Conservation (phyloP, 352 stramenopile species). For the Thalassiosira ordinaria region DNA sequence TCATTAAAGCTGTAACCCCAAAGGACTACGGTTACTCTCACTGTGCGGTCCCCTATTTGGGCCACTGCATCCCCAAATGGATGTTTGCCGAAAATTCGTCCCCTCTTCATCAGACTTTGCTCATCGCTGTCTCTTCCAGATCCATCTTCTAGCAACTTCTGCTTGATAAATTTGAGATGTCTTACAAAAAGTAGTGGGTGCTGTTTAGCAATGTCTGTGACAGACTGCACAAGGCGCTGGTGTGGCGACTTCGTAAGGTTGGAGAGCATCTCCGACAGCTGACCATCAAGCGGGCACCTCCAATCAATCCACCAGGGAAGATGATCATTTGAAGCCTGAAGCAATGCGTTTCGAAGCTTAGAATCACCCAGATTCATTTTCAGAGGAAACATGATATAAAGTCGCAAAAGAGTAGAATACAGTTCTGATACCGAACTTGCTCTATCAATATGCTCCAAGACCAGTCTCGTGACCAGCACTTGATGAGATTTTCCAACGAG, state of each 20-base stretch:
- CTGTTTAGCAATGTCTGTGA: conserved; percentile 63
- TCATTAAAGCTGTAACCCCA: conserved; percentile 82
- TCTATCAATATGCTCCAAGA: conserved; percentile 55
- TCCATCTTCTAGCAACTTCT: conserved; percentile 63
- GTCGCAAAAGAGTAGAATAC: conserved; percentile 56
- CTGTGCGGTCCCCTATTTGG: conserved; percentile 21
- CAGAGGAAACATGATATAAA: conserved; percentile 71
- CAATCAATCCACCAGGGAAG: conserved; percentile 49
- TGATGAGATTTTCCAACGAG: conserved; percentile 53
- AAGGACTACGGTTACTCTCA: conserved; percentile 65
- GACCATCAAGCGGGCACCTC: conserved; percentile 66
- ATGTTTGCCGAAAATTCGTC: conserved; percentile 45
- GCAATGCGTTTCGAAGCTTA: conserved; percentile 57
- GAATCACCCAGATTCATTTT: conserved; percentile 60
- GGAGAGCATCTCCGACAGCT: conserved; percentile 65
- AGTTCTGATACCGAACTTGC: conserved; percentile 8
- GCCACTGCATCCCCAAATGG: conserved; percentile 36
- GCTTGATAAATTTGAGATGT: conserved; percentile 50
- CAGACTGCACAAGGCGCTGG: conserved; percentile 48
- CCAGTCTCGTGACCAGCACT: conserved; percentile 34
- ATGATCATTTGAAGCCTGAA: conserved; percentile 54
- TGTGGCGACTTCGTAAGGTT: conserved; percentile 46
- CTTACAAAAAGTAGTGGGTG: conserved; percentile 73
- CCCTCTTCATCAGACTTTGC: conserved; percentile 45
- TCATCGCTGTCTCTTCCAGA: conserved; percentile 26